Percentiles rank a stretch among this genome's conserved stretches.
phyloP scores from a whole-genome alignment of 2,329 filamentous ascomycete species.

The Boeremia exigua region DNA sequence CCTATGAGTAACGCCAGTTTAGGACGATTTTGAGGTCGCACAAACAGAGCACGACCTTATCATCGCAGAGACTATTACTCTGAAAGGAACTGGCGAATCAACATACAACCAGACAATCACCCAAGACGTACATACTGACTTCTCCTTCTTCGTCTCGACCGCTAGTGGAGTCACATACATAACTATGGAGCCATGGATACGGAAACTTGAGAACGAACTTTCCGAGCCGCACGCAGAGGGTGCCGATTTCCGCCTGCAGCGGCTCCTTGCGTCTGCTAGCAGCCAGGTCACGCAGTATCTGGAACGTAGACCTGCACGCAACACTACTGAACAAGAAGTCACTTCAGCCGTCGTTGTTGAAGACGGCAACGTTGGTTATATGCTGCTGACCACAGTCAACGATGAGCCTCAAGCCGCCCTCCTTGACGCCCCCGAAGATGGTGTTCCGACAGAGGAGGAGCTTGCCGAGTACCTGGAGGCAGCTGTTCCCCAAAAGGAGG shows the following conservation, averaged over 20 bases:
- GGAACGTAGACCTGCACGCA: constrained; percentile 33
- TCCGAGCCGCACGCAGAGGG: constrained; percentile 58
- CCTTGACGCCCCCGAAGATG: constrained; percentile 57
- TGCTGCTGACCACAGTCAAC: constrained; percentile 59
- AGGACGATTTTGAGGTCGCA: constrained; percentile 27
- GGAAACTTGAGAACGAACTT: constrained; percentile 63
- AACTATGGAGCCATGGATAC: constrained; percentile 63
- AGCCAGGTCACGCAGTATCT: constrained; percentile 59
- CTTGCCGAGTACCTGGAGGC: constrained; percentile 32
- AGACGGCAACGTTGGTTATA: constrained; percentile 63
- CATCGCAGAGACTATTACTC: constrained; percentile 52
- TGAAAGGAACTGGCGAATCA: constrained; percentile 28
- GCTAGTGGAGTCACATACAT: constrained; percentile 60
- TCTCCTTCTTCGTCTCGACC: constrained; percentile 65
- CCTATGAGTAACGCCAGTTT: background rate
- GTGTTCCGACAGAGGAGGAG: constrained; percentile 35
- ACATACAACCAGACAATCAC: constrained; percentile 62
- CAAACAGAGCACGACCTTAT: constrained; percentile 39
- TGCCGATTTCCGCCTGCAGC: constrained; percentile 61
- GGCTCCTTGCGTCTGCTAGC: constrained; percentile 60
- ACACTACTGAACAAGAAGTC: constrained; percentile 38
- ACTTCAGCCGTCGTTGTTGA: constrained; percentile 60
- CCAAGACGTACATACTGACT: constrained; percentile 60
- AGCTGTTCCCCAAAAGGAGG: constrained; percentile 49
- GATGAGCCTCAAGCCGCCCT: constrained; percentile 58